A percentile compares a stretch with the other conserved stretches of the same genome.
phyloP scores from a whole-genome alignment of 108 stramenopile species.

The Aurantiochytrium sp. region DNA sequence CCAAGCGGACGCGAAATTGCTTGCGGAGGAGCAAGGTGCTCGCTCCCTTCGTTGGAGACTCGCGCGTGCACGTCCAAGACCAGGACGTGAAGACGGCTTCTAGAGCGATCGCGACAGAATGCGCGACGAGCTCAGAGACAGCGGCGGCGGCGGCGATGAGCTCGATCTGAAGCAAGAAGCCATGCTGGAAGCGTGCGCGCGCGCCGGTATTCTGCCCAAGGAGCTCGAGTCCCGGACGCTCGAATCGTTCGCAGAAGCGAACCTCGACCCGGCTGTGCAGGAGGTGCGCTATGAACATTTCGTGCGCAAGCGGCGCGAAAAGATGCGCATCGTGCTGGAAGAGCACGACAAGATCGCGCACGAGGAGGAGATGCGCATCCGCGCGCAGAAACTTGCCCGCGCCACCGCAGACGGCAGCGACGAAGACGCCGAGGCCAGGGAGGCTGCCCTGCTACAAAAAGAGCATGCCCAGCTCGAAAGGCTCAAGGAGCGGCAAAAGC shows the following conservation, averaged over 20 bases:
- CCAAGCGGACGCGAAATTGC: background rate
- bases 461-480: background rate
- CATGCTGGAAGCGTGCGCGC: background rate
- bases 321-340: background rate
- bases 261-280: background rate
- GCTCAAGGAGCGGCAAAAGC: slow-evolving; percentile 8
- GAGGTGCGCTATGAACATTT: background rate
- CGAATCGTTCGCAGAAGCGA: background rate
- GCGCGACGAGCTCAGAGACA: too few relatives aligned
- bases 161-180: background rate
- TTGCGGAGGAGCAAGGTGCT: too few relatives aligned
- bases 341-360: background rate
- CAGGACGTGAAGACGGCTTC: too few relatives aligned
- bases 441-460: background rate
- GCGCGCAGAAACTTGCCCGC: background rate
- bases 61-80: too few relatives aligned
- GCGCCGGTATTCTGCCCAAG: background rate
- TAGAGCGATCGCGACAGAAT: too few relatives aligned
- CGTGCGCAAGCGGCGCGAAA: background rate
- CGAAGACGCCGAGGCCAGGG: background rate
- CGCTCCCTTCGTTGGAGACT: too few relatives aligned
- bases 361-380: background rate
- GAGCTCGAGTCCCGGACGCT: background rate
- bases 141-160: too few relatives aligned
- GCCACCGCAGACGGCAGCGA: background rate